Base-by-base conservation (phyloP, 2,329 filamentous ascomycete species). In the Xylariaceae sp. region DNA sequence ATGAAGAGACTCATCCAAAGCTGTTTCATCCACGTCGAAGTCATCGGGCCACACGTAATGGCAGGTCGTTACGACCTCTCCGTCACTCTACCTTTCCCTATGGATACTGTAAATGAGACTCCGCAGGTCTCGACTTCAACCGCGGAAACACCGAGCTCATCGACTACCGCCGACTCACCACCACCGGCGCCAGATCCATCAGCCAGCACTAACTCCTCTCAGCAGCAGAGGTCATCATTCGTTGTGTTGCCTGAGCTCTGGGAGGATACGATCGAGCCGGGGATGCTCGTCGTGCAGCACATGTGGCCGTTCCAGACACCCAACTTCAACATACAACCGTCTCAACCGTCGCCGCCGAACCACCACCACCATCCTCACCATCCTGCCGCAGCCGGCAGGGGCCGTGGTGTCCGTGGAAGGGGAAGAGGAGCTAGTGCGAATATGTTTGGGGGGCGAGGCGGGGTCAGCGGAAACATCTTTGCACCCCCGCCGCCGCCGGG, bases 231-330 rank as follows among this genome's bases (percentile, higher is more conserved):
- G n/a, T 55, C 53, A 21, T 50, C 37, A 1, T 41, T 66, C 8
- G 82, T 84, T 49, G 84, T 85, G 54, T 75, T 85, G 33, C 81
- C 82, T 2, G 79, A 82, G 56, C 77, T 85, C 7, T 85, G 83
- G 83, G 82, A 84, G 58, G 82, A 81, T 12, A 78, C 82, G 14
- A 71, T 84, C 34, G 80, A 84, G 63, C 83, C 82, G 1, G 82
- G 68, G 4, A 69, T 82, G 81, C 74, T 75, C 6, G 78, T 85
- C 55, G 81, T 77, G 3, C 84, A 84, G 81, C 79, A 82, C 63
- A 81, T 85, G 78, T 85, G 82, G 82, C 82, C 82, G 5, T 77
- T 83, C 63, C 57, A 56, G 12, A 53, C 57, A 28, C 56, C 53
- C 6, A 56, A 41, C 14, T 50, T 46, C 23, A n/a, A 45, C 26